Percentiles rank a stretch among this genome's conserved stretches.
These are phyloP conservation scores for Cytidiella melzeri DNA, from an alignment of 768 basidiomycete species.

Conservation along the genomic window DNA sequence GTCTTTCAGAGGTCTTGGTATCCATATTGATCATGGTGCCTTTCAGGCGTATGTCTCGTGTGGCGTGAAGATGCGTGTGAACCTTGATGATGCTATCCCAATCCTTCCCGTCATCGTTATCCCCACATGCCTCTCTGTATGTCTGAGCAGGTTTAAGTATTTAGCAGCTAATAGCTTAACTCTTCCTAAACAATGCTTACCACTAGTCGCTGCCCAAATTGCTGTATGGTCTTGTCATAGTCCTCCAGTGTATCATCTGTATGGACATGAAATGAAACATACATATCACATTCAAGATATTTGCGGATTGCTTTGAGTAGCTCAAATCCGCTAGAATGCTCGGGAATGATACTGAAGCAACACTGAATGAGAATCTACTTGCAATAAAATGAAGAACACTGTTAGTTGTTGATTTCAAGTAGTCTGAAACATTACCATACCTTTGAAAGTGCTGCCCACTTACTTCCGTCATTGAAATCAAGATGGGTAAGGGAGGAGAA, in stretches of 20 bases:
- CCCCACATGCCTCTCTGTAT: background rate
- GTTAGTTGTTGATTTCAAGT: background rate
- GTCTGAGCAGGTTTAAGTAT: background rate
- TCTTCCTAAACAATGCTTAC: no score
- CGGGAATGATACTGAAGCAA: constrained; percentile 1
- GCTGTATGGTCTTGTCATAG: background rate
- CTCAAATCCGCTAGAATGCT: background rate
- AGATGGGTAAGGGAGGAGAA: background rate
- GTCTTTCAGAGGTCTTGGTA: constrained; percentile 10
- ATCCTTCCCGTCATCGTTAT: background rate
- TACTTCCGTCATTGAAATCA: background rate
- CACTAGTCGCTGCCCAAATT: no score
- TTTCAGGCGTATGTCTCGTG: constrained; percentile 9
- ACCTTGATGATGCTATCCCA: constrained; percentile 13
- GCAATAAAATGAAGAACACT: no score
- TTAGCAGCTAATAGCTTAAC: no score
- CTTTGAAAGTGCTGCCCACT: constrained; percentile 1
- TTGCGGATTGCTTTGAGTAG: constrained; percentile 3
- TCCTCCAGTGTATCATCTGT: constrained; percentile 4
- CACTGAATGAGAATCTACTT: background rate
- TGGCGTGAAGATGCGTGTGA: constrained; percentile 10
- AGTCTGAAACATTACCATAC: background rate
- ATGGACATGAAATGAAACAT: constrained; percentile 3
- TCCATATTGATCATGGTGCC: constrained; percentile 10
- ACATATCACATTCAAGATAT: constrained; percentile 7